Percentiles rank a stretch among this genome's conserved stretches.
These are phyloP conservation scores for Brassica balearica DNA, from an alignment of 441 rosid genomes.

Conservation along the genomic window DNA sequence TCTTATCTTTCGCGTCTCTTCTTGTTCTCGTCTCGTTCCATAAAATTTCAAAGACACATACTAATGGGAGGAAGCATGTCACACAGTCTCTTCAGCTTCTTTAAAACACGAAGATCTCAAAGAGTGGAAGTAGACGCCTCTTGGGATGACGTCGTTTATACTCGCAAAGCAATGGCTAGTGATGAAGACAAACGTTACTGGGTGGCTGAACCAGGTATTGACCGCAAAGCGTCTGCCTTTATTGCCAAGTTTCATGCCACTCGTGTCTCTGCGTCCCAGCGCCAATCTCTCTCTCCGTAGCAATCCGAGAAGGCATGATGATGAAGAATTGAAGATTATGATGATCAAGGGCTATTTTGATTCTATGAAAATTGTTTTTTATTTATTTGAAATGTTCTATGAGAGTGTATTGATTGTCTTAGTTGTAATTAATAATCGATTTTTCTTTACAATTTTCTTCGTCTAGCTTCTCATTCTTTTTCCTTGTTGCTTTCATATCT, in stretches of 20 bases:
- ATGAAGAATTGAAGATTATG: slow-evolving; percentile 9
- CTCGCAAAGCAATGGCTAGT: slow-evolving; percentile 54
- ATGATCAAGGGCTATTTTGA: slow-evolving; percentile 16
- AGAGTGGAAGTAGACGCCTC: slow-evolving; percentile 42
- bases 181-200: slow-evolving; percentile 60
- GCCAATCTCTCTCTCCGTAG: slow-evolving; percentile 35
- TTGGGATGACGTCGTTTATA: slow-evolving; percentile 41
- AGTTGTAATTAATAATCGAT: slow-evolving; percentile 19
- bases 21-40: slow-evolving; percentile 15
- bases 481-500: slow-evolving; percentile 5
- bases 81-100: slow-evolving; percentile 50
- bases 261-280: slow-evolving; percentile 55
- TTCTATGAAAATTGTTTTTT: slow-evolving; percentile 22
- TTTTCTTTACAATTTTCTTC: slow-evolving; percentile 12
- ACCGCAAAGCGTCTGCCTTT: slow-evolving; percentile 60
- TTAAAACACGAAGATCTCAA: slow-evolving; percentile 50
- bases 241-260: slow-evolving; percentile 60
- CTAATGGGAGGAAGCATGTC: slow-evolving; percentile 53
- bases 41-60: slow-evolving; percentile 23
- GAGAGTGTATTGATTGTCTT: slow-evolving; percentile 27
- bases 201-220: slow-evolving; percentile 72
- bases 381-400: not conserved
- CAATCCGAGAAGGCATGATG: slow-evolving; percentile 35
- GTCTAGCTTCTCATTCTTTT: slow-evolving; percentile 21
- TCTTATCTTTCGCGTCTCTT: slow-evolving; percentile 20